These are phyloP conservation scores for Globomyces pollinis-pini DNA, from an alignment of 192 early-diverging fungal species.

Conservation along the genomic window DNA sequence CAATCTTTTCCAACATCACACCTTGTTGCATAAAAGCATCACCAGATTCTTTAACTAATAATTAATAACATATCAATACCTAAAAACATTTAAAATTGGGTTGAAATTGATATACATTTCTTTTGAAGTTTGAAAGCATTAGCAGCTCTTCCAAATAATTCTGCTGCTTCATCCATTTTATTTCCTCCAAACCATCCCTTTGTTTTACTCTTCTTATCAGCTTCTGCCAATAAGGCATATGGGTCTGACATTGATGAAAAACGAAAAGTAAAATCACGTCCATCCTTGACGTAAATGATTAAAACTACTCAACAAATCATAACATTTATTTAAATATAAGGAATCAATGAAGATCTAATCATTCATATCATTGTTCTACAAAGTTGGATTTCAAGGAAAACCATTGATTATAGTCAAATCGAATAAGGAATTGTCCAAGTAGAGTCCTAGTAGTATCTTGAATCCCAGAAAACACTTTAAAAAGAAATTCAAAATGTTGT, in stretches of 20 bases:
- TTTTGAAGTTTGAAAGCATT: slow-evolving; percentile 91
- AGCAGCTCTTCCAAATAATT: slow-evolving; percentile 83
- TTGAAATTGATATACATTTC: slow-evolving; percentile 55
- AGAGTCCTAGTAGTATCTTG: not conserved
- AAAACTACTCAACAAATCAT: too few species aligned
- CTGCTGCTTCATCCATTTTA: slow-evolving; percentile 91
- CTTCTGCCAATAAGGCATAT: slow-evolving; percentile 24
- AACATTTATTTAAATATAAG: too few species aligned
- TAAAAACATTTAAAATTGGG: too few species aligned
- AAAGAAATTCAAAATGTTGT: slow-evolving; percentile 1
- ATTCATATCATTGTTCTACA: too few species aligned
- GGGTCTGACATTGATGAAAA: slow-evolving; percentile 16
- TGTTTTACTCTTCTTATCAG: slow-evolving; percentile 39
- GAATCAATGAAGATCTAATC: too few species aligned
- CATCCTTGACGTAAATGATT: too few species aligned
- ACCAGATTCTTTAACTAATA: slow-evolving; percentile 87
- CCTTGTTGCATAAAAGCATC: slow-evolving; percentile 86
- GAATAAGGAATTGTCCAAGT: not conserved
- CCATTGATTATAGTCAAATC: slow-evolving; percentile 10
- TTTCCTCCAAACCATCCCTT: slow-evolving; percentile 54
- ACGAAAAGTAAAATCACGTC: too few species aligned
- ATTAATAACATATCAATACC: not conserved
- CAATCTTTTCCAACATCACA: slow-evolving; percentile 61
- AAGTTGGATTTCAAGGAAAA: slow-evolving; percentile 2
- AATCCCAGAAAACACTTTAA: slow-evolving; percentile 8